Conservation (phyloP, 1,284 basidiomycete species). For the Moesziomyces sp. region DNA sequence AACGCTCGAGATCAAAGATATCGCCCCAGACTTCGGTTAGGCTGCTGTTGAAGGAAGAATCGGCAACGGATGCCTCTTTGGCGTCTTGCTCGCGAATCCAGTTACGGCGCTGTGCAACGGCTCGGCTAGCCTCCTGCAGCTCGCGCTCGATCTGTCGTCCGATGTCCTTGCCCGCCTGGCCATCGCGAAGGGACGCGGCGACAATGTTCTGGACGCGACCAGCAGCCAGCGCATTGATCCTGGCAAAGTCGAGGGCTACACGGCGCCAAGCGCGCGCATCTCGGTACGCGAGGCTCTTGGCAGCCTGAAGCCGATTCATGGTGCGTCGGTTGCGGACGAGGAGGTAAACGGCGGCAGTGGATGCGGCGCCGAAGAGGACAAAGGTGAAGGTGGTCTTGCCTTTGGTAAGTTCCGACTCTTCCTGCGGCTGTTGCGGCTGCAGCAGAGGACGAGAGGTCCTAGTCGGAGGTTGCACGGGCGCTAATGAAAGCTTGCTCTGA, state of each 20-base stretch:
- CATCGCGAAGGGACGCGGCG: slow-evolving; percentile 22
- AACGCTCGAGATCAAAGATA: slow-evolving; percentile 10
- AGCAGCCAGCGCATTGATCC: slow-evolving; percentile 39
- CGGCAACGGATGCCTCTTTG: slow-evolving; percentile 13
- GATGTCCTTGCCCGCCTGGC: slow-evolving; percentile 24
- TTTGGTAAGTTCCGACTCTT: background rate
- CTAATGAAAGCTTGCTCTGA: background rate
- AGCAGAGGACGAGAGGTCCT: background rate
- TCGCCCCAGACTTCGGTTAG: slow-evolving; percentile 20
- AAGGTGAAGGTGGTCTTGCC: slow-evolving; percentile 44
- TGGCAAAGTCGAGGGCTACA: slow-evolving; percentile 46
- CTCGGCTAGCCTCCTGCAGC: slow-evolving; percentile 31
- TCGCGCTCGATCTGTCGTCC: slow-evolving; percentile 38
- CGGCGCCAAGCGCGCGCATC: slow-evolving; percentile 46
- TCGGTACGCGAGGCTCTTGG: slow-evolving; percentile 32
- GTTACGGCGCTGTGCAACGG: slow-evolving; percentile 31
- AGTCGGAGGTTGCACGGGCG: background rate
- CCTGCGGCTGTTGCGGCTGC: background rate
- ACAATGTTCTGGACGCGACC: slow-evolving; percentile 33
- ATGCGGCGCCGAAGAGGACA: slow-evolving; percentile 37
- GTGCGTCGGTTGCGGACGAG: slow-evolving; percentile 23
- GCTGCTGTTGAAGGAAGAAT: slow-evolving; percentile 4
- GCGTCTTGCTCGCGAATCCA: slow-evolving; percentile 30
- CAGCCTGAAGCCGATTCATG: slow-evolving; percentile 43
- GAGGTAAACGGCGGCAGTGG: slow-evolving; percentile 21